A percentile compares a stretch with the other conserved stretches of the same genome.
phyloP scores from a whole-genome alignment of 345 rosid species.

The Streptanthus diversifolius region DNA sequence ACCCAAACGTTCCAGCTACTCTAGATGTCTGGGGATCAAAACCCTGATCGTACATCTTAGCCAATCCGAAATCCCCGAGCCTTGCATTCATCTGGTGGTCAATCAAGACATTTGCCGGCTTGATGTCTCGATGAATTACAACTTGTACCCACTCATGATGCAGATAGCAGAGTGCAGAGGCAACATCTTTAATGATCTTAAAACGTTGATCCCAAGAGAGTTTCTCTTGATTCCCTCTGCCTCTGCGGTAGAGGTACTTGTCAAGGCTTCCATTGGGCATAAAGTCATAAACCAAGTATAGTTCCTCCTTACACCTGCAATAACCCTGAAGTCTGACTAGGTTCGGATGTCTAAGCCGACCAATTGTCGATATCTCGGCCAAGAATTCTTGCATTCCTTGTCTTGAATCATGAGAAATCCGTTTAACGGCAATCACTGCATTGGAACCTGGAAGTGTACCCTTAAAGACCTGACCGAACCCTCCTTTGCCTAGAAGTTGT shows the following conservation, averaged over 20 bases:
- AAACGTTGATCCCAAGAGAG: slow-evolving; percentile 41
- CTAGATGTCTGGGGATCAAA: slow-evolving; percentile 32
- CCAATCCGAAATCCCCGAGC: slow-evolving; percentile 44
- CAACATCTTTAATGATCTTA: slow-evolving; percentile 37
- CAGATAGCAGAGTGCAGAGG: slow-evolving; percentile 37
- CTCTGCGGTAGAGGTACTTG: slow-evolving; percentile 27
- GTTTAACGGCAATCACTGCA: slow-evolving; percentile 2
- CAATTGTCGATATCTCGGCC: slow-evolving; percentile 24
- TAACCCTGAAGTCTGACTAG: slow-evolving; percentile 43
- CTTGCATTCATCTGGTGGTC: slow-evolving; percentile 39
- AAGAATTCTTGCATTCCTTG: slow-evolving; percentile 26
- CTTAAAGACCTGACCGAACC: slow-evolving; percentile 23
- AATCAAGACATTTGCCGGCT: slow-evolving; percentile 36
- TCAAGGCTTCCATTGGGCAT: slow-evolving; percentile 53
- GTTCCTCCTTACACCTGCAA: slow-evolving; percentile 34
- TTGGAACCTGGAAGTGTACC: slow-evolving; percentile 1
- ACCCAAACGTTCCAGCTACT: slow-evolving; percentile 40
- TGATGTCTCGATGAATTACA: slow-evolving; percentile 45
- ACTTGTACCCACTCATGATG: slow-evolving; percentile 49
- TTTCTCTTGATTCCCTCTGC: neutral
- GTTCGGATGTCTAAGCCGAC: slow-evolving; percentile 26
- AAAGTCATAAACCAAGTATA: slow-evolving; percentile 43
- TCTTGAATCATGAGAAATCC: slow-evolving; percentile 7
- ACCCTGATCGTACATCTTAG: slow-evolving; percentile 39
- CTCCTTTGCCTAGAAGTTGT: slow-evolving; percentile 24